Evolutionary conservation across 2,329 filamentous ascomycete species (phyloP).

Genomic region (Colletotrichum orchidophilum): DNA sequence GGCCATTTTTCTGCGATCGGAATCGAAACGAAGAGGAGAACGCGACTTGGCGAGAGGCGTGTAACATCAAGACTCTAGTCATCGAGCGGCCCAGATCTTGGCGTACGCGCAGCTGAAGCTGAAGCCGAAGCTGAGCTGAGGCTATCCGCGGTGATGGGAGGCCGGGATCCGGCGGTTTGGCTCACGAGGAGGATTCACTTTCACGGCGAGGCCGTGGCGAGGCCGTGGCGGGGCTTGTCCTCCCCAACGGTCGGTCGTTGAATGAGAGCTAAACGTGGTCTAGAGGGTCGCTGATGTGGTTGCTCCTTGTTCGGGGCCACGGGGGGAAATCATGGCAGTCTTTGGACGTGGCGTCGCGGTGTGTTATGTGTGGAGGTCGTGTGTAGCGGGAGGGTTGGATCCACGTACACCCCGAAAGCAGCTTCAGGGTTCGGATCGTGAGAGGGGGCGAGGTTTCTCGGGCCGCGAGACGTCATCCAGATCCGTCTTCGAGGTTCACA

Average conservation of each 20-base stretch:
- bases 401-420: not conserved
- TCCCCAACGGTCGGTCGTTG: not conserved
- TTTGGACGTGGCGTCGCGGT: not conserved
- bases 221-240: not conserved
- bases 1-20: not conserved
- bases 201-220: not conserved
- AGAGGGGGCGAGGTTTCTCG: not conserved
- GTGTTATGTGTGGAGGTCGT: not conserved
- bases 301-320: not conserved
- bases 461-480: not conserved
- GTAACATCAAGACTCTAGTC: not conserved
- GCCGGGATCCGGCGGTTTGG: not conserved
- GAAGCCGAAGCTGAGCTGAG: not conserved
- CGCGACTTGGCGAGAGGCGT: not conserved
- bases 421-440: slow-evolving; percentile 1
- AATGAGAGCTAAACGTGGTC: not conserved
- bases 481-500: too few relatives aligned
- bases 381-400: not conserved
- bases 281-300: not conserved
- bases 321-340: not conserved
- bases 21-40: not conserved
- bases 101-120: not conserved
- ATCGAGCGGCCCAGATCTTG: too few relatives aligned
- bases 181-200: not conserved
- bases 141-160: not conserved